These are phyloP conservation scores for Rhodofomes roseus DNA, from an alignment of 1,284 basidiomycete species.

Conservation along the genomic window DNA sequence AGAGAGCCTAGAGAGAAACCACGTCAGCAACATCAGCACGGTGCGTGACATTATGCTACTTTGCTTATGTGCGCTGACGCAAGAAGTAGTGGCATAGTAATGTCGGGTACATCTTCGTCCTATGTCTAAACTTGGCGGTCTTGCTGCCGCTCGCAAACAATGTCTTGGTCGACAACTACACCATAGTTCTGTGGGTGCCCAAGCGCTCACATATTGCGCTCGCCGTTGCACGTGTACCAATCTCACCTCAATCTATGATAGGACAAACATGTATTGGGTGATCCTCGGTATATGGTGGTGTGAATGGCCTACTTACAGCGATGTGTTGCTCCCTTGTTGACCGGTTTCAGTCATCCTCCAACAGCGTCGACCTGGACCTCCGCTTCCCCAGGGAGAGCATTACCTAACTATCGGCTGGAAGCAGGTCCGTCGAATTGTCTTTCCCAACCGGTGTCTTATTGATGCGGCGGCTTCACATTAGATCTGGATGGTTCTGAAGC, in stretches of 20 bases:
- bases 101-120: conserved; percentile 66
- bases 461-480: conserved; percentile 19
- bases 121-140: conserved; percentile 68
- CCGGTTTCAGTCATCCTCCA: conserved; percentile 63
- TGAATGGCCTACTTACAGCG: conserved; percentile 29
- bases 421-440: conserved; percentile 36
- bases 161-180: conserved; percentile 70
- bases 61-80: neutral
- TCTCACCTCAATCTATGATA: conserved; percentile 39
- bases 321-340: neutral
- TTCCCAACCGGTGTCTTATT: neutral
- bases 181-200: conserved; percentile 61
- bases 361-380: conserved; percentile 68
- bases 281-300: conserved; percentile 79
- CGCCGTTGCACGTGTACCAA: too few species aligned
- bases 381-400: conserved; percentile 65
- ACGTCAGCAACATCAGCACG: conserved; percentile 82
- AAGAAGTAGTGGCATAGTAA: conserved; percentile 64
- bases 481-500: conserved; percentile 68
- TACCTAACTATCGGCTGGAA: conserved; percentile 81
- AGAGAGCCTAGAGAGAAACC: conserved; percentile 80
- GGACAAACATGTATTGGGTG: conserved; percentile 74
- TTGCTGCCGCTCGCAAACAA: conserved; percentile 65
- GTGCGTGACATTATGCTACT: conserved; percentile 36
- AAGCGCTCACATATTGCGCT: neutral